Base-by-base conservation (phyloP, 2,329 filamentous ascomycete species). In the Curvularia eragrostidis region DNA sequence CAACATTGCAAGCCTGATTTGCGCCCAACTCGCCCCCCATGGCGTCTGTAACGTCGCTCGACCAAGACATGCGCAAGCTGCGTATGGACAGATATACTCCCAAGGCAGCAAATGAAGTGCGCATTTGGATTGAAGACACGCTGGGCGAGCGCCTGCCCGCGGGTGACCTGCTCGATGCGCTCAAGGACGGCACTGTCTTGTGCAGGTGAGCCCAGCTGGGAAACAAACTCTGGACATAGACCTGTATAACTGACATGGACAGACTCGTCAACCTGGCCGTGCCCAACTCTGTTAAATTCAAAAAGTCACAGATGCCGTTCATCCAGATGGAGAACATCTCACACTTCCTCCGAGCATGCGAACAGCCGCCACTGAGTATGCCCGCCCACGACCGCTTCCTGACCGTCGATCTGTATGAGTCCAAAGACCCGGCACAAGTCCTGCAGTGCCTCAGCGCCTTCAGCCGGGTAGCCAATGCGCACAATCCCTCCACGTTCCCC, bases 271-370 rank as follows among this genome's bases (percentile, higher is more conserved):
- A 97, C 73, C 83, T 94, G 55, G 90, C 86, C 30, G 78, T 90
- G 36, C 90, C 91, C 24, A 86, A 89, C 15, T 91, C 91, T 0
- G 86, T 97, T 79, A 92, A 89, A 76, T 98, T 90, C 85, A 98
- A 98, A 80, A 84, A 89, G 73, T 97, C 93, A 1, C 80, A 87
- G 39, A 98, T 98, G 94, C 95, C 95, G 0, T 99, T 99, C 75
- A 94, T 98, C 39, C 95, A 99, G 78, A 98, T 98, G 93, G 95
- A 99, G 78, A 99, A 99, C 76, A 97, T 99, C 73, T 96, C 93
- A 4, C 91, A 96, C 74, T 99, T 97, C 79, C 87, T 99, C 52
- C 88, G 87, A 71, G 93, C 92, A 59, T 96, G 93, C 81, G 91
- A 97, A 78, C 82, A 86, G 49, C 87, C 91, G 24, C 95, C 95